Conservation (phyloP, 2,329 filamentous ascomycete genomes). For the Aspergillus caelatus region DNA sequence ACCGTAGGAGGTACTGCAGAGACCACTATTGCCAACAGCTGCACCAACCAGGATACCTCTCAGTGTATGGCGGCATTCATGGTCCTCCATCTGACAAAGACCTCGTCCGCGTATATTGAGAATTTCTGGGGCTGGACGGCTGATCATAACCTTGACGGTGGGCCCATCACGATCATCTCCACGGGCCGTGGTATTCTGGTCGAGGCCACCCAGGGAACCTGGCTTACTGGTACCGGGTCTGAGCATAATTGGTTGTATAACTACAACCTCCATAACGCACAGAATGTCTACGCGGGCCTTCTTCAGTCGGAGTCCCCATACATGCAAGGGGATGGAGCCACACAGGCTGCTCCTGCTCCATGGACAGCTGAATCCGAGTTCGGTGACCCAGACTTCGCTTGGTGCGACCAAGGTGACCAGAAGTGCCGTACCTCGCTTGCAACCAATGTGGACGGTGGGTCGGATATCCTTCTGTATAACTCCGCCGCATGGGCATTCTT, state of each 20-base stretch:
- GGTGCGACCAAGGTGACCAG: conserved; percentile 30
- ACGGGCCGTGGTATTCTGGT: conserved; percentile 46
- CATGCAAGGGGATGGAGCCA: conserved; percentile 35
- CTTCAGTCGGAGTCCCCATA: conserved; percentile 40
- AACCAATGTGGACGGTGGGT: conserved; percentile 35
- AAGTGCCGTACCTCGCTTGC: conserved; percentile 34
- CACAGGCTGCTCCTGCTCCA: conserved; percentile 30
- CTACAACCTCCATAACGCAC: conserved; percentile 49
- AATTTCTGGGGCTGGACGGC: conserved; percentile 57
- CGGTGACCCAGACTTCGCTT: conserved; percentile 36
- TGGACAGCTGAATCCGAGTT: conserved; percentile 28
- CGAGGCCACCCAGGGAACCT: conserved; percentile 46
- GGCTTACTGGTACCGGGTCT: conserved; percentile 50
- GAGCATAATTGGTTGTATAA: conserved; percentile 54
- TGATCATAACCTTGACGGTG: conserved; percentile 53
- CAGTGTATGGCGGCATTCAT: conserved; percentile 54
- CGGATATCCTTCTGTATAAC: conserved; percentile 34
- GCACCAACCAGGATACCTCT: conserved; percentile 37
- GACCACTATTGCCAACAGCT: conserved; percentile 43
- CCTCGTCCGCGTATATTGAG: conserved; percentile 56
- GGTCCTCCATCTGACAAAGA: conserved; percentile 55
- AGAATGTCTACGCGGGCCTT: conserved; percentile 46
- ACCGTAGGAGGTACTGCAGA: conserved; percentile 52
- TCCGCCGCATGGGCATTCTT: conserved; percentile 41
- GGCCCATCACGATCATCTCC: conserved; percentile 34